Base-by-base conservation (phyloP, 2,329 filamentous ascomycete genomes). In the Rachicladosporium sp. region DNA sequence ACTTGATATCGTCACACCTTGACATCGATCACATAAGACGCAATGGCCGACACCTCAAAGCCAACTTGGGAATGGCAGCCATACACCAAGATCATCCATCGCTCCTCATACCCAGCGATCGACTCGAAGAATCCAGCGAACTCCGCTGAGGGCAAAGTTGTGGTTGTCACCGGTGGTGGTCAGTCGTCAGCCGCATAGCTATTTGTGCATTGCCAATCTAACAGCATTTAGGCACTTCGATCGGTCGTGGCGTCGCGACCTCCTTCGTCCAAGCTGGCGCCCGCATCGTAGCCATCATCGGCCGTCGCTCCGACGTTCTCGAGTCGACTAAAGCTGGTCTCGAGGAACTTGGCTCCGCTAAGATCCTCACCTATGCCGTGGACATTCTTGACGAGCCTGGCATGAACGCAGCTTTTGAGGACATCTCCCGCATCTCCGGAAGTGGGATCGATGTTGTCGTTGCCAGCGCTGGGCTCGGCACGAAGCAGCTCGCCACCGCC, bases 181-280 rank as follows among this genome's bases (percentile, higher is more conserved):
- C 15, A 5, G 15, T 19, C 15, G 15, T 19, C 15, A 19, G 15
- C 15, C 15, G 15, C 15, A 19, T 19, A 19, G 15, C 15, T 19
- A 19, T 19, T 19, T 19, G 15, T 19, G 15, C 15, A 19, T 19
- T 3, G 15, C 15, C 15, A 19, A 5, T 19, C 15, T 19, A 19
- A 19, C 15, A 19, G 15, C 15, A 19, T 19, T 19, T 5, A 19
- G 45, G 43, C 6, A 39, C 43, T 21, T 43, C 43, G 10, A 46
- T 47, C 8, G 45, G 45, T 6, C 36, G 36, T 11, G 35, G 35
- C 2, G 46, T 42, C 10, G 43, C 45, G 6, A 40, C 34, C 9
- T 36, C 40, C 3, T 47, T 47, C 36, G 45, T 37, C 10, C 27
- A 43, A 10, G 43, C 45, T 4, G 43, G 41, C 9, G 45, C 45